These are phyloP conservation scores for Blastobotrys elegans DNA, from an alignment of 1,139 yeast genomes.

Conservation along the genomic window DNA sequence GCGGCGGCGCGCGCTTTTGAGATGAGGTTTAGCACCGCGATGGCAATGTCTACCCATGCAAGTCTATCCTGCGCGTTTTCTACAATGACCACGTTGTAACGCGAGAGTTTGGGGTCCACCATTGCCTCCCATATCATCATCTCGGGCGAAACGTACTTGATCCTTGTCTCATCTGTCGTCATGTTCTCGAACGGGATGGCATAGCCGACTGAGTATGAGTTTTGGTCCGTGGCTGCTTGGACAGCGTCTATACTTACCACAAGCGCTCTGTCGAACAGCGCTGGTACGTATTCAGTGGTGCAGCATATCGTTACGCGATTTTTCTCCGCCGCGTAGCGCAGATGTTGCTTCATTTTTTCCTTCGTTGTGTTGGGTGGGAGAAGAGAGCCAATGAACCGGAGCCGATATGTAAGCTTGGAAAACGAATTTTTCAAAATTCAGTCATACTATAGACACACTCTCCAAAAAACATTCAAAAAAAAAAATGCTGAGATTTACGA, in stretches of 20 bases:
- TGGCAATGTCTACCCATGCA: slow-evolving; percentile 65
- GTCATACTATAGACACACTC: neutral
- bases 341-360: neutral
- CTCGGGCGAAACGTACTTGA: slow-evolving; percentile 78
- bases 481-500: slow-evolving; percentile 9
- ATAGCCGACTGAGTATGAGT: slow-evolving; percentile 41
- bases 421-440: neutral
- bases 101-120: slow-evolving; percentile 54
- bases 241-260: neutral
- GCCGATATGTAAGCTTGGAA: too few species aligned
- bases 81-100: slow-evolving; percentile 69
- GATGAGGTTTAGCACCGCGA: slow-evolving; percentile 60
- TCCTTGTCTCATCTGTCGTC: slow-evolving; percentile 49
- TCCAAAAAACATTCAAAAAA: neutral
- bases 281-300: neutral
- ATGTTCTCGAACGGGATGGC: slow-evolving; percentile 61
- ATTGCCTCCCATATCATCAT: slow-evolving; percentile 66
- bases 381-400: too few species aligned
- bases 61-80: slow-evolving; percentile 89
- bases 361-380: too few species aligned
- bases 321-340: neutral
- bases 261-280: neutral
- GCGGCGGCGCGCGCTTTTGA: slow-evolving; percentile 36
- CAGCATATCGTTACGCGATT: neutral
- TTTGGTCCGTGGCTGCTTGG: neutral